These are phyloP conservation scores for Starmerella bombicola DNA, from an alignment of 805 yeast species.

Conservation along the genomic window DNA sequence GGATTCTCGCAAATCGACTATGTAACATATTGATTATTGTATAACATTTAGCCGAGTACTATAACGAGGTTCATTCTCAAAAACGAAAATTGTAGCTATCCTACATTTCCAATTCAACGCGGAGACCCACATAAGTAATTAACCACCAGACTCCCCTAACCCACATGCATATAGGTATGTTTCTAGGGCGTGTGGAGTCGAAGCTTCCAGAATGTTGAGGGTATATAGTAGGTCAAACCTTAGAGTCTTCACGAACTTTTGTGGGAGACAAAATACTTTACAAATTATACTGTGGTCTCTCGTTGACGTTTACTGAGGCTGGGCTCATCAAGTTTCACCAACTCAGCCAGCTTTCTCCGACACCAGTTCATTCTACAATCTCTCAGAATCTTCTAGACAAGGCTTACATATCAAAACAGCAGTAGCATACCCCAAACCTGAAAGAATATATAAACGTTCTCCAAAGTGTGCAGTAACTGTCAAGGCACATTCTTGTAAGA, in stretches of 20 bases:
- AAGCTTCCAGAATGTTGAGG: no score
- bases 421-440: constrained; percentile 4
- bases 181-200: no score
- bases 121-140: no score
- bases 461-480: background rate
- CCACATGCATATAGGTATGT: no score
- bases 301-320: no score
- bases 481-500: background rate
- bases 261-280: no score
- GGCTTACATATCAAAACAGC: background rate
- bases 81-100: background rate
- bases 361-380: background rate
- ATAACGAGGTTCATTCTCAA: background rate
- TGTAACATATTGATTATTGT: background rate
- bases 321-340: no score
- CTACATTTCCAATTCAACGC: background rate
- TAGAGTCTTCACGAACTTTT: no score
- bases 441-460: constrained; percentile 13
- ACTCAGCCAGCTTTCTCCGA: no score
- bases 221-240: no score
- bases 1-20: background rate
- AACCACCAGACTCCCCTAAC: no score
- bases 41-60: background rate
- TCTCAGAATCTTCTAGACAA: constrained; percentile 16
- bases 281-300: no score